A percentile compares a stretch with the other conserved stretches of the same genome.
Conservation (phyloP, 441 rosid genomes). For the Capsella rubella region DNA sequence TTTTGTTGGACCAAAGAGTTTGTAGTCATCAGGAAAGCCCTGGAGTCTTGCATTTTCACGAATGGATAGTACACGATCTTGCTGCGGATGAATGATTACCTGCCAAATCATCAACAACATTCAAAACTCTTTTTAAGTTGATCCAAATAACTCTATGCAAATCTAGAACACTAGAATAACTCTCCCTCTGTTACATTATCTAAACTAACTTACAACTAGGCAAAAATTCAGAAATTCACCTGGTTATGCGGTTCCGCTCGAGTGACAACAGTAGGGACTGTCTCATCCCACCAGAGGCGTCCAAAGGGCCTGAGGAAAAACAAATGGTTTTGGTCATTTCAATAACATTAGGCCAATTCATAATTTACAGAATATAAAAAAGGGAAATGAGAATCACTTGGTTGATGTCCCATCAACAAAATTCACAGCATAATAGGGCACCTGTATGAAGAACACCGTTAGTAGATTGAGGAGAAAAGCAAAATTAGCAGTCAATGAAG, state of each 20-base stretch:
- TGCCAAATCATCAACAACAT: conserved; percentile 16
- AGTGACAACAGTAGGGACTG: conserved; percentile 82
- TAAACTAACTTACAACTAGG: not conserved
- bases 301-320: conserved; percentile 63
- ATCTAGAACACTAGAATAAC: not conserved
- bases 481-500: not conserved
- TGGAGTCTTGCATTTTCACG: conserved; percentile 77
- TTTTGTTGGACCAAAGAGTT: conserved; percentile 67
- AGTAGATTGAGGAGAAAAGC: not conserved
- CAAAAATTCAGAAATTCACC: conserved; percentile 44
- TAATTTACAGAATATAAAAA: not conserved
- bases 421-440: conserved; percentile 73
- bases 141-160: not conserved
- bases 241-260: conserved; percentile 84
- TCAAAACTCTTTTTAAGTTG: not conserved
- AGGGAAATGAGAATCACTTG: conserved; percentile 52
- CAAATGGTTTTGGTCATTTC: conserved; percentile 1
- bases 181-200: not conserved
- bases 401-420: conserved; percentile 56
- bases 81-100: conserved; percentile 70
- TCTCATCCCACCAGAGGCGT: conserved; percentile 90
- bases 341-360: not conserved
- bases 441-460: conserved; percentile 45
- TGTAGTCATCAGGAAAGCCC: conserved; percentile 74
- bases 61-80: conserved; percentile 69